Percentiles rank a stretch among this genome's conserved stretches.
Conservation (phyloP, 75 land plant genomes). For the Sequoia sempervirens region DNA sequence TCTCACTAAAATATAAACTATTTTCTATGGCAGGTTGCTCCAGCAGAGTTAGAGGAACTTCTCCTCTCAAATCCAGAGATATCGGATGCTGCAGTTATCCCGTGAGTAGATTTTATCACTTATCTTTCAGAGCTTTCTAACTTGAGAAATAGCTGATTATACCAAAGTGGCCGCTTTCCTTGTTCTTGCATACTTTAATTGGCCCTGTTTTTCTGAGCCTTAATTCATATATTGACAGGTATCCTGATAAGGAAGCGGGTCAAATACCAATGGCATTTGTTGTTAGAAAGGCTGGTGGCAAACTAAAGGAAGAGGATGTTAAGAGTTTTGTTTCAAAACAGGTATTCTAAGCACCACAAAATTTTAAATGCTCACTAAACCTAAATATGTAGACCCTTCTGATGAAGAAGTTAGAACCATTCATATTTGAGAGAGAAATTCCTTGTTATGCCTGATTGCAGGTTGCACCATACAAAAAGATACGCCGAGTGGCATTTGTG, state of each 20-base stretch:
- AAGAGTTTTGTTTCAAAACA: slow-evolving; percentile 45
- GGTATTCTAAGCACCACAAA: slow-evolving; percentile 3
- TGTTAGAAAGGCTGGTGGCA: slow-evolving; percentile 23
- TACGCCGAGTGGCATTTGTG: slow-evolving; percentile 56
- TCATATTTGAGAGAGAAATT: not conserved
- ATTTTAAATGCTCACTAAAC: not conserved
- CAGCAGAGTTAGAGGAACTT: slow-evolving; percentile 73
- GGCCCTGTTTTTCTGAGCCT: too few species aligned
- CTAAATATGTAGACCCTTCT: not conserved
- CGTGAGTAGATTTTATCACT: slow-evolving; percentile 35
- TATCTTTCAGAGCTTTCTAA: not conserved
- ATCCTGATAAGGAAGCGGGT: slow-evolving; percentile 45
- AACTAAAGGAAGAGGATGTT: slow-evolving; percentile 22
- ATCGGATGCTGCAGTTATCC: slow-evolving; percentile 78
- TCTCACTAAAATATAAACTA: not conserved
- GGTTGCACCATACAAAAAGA: slow-evolving; percentile 77
- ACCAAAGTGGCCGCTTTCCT: not conserved
- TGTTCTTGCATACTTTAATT: too few species aligned
- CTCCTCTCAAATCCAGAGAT: slow-evolving; percentile 62
- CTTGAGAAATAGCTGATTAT: not conserved
- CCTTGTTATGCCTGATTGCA: slow-evolving; percentile 10
- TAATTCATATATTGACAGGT: slow-evolving; percentile 15
- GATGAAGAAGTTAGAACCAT: not conserved
- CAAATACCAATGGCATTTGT: slow-evolving; percentile 53
- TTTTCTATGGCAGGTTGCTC: slow-evolving; percentile 52